Percentiles rank a stretch among this genome's conserved stretches.
Conservation (phyloP, 176 grass and related monocot genomes). For the Carex myosuroides region DNA sequence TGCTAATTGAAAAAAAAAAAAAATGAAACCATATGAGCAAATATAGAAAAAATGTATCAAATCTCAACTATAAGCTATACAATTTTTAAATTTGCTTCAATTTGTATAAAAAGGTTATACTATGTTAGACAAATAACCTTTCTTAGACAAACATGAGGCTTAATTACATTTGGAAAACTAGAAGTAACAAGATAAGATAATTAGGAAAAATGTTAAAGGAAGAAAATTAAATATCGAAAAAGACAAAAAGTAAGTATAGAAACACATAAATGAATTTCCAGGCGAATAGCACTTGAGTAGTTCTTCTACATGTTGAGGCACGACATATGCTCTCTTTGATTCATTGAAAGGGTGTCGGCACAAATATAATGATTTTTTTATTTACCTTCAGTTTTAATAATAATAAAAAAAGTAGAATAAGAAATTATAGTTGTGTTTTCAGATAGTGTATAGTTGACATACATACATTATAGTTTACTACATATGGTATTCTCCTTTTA, state of each 20-base stretch:
- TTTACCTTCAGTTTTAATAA: too few species aligned
- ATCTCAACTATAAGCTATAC: neutral
- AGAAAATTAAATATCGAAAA: neutral
- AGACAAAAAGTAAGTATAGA: neutral
- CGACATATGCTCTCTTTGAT: slow-evolving; percentile 90
- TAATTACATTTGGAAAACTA: neutral
- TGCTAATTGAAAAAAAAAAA: slow-evolving; percentile 31
- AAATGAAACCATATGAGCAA: neutral
- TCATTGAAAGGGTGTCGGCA: slow-evolving; percentile 95
- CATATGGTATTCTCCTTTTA: too few species aligned
- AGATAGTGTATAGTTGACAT: too few species aligned
- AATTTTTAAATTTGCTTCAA: neutral
- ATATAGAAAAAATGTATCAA: neutral
- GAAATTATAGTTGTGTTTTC: neutral
- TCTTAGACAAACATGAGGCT: neutral
- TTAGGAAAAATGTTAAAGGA: neutral
- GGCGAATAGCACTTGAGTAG: slow-evolving; percentile 84
- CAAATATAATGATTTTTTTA: too few species aligned
- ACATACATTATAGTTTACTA: too few species aligned
- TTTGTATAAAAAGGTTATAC: neutral
- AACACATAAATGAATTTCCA: slow-evolving; percentile 60
- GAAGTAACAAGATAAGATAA: neutral
- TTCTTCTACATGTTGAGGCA: slow-evolving; percentile 83
- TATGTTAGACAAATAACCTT: too few species aligned
- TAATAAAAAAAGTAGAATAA: neutral